These are phyloP conservation scores for Wickerhamomyces mucosus DNA, from an alignment of 805 yeast species.

Conservation along the genomic window DNA sequence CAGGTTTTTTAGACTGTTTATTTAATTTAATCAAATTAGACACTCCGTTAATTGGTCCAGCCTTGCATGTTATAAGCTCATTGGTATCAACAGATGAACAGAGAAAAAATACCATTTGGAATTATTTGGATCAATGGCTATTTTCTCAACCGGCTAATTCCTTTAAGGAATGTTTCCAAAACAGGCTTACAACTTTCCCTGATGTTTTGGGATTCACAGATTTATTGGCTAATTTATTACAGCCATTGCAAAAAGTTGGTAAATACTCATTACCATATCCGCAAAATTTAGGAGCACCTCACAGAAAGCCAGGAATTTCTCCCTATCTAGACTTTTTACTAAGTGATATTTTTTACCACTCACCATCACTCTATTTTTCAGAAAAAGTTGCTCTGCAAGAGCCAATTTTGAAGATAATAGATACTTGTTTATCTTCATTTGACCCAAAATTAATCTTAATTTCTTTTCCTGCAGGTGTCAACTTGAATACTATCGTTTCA, in stretches of 20 bases:
- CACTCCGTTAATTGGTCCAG: constrained; percentile 43
- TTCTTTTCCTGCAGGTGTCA: constrained; percentile 41
- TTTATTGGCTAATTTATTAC: constrained; percentile 31
- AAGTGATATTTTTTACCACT: constrained; percentile 52
- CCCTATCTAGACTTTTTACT: constrained; percentile 71
- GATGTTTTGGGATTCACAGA: constrained; percentile 55
- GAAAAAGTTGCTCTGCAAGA: constrained; percentile 37
- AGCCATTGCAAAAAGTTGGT: constrained; percentile 27
- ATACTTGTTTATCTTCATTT: constrained; percentile 37
- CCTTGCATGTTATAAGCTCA: constrained; percentile 46
- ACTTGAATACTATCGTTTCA: constrained; percentile 38
- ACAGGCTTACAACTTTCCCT: constrained; percentile 39
- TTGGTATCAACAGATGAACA: constrained; percentile 38
- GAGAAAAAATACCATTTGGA: constrained; percentile 52
- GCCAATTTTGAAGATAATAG: constrained; percentile 42
- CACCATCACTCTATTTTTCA: constrained; percentile 30
- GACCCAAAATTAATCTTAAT: constrained; percentile 43
- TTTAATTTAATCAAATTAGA: constrained; percentile 36
- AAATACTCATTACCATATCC: constrained; percentile 45
- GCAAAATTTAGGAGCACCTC: constrained; percentile 45
- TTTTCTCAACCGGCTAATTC: constrained; percentile 28
- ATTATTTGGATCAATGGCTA: constrained; percentile 59
- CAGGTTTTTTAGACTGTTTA: constrained; percentile 25
- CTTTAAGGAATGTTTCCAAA: constrained; percentile 33
- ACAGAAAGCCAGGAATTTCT: constrained; percentile 63